Percentiles rank a stretch among this genome's conserved stretches.
These are phyloP conservation scores for Capsicum pubescens DNA, from an alignment of 257 asterid species.

Conservation along the genomic window DNA sequence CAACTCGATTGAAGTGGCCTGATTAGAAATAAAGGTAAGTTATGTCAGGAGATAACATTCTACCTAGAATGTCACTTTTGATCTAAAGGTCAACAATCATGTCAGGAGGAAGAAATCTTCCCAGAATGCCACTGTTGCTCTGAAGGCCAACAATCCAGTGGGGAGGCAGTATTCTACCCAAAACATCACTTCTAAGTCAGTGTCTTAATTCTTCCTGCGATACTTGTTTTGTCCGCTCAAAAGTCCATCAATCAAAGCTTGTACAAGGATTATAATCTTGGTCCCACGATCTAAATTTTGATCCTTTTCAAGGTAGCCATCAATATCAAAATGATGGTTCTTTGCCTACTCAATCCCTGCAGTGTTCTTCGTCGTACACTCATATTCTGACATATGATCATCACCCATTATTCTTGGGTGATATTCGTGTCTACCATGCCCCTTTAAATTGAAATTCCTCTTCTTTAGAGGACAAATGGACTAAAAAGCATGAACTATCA, in stretches of 20 bases:
- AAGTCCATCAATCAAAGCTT: slow-evolving; percentile 59
- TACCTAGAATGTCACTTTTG: too few species aligned
- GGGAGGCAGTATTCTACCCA: too few species aligned
- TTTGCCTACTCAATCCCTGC: slow-evolving; percentile 45
- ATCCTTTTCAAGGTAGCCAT: slow-evolving; percentile 35
- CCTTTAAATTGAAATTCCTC: slow-evolving; percentile 66
- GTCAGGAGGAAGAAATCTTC: too few species aligned
- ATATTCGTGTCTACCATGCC: slow-evolving; percentile 60
- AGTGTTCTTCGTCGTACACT: slow-evolving; percentile 46
- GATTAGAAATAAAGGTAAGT: slow-evolving; percentile 68
- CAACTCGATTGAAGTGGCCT: slow-evolving; percentile 61
- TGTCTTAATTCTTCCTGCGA: slow-evolving; percentile 48
- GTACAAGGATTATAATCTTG: slow-evolving; percentile 49
- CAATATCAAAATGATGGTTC: slow-evolving; percentile 49
- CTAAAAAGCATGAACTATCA: slow-evolving; percentile 91
- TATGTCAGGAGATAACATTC: slow-evolving; percentile 33
- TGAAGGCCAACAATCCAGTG: too few species aligned
- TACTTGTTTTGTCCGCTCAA: slow-evolving; percentile 39
- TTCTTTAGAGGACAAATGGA: slow-evolving; percentile 77
- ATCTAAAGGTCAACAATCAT: too few species aligned
- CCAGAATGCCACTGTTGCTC: too few species aligned
- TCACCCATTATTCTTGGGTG: slow-evolving; percentile 40
- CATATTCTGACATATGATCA: slow-evolving; percentile 36
- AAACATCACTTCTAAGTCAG: slow-evolving; percentile 29
- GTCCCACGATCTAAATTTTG: slow-evolving; percentile 38